Conservation (phyloP, 257 asterid genomes). For the Striga asiatica region DNA sequence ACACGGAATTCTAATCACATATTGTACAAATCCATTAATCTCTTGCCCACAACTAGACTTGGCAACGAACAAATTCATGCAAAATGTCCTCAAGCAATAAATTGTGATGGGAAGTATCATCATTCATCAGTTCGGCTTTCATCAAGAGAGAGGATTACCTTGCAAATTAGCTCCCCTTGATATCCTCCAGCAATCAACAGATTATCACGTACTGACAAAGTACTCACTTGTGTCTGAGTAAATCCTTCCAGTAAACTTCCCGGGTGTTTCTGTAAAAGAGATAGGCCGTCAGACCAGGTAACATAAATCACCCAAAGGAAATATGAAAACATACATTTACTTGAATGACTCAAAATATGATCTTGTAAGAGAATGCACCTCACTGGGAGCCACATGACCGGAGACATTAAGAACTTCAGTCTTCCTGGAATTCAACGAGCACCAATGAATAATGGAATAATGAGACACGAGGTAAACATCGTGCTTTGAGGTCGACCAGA, state of each 20-base stretch:
- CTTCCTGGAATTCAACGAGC: conserved; percentile 40
- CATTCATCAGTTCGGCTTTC: background rate
- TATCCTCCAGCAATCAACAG: conserved; percentile 45
- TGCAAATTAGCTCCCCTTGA: conserved; percentile 53
- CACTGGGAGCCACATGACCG: conserved; percentile 43
- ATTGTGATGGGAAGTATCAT: background rate
- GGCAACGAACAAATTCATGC: background rate
- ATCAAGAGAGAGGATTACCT: conserved; percentile 23
- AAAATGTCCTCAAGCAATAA: background rate
- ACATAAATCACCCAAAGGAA: conserved; percentile 1
- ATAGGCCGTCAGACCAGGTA: conserved; percentile 11
- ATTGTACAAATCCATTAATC: background rate
- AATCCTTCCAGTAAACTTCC: conserved; percentile 46
- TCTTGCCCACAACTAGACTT: background rate
- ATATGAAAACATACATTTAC: background rate
- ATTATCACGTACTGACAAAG: conserved; percentile 42
- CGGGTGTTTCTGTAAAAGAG: conserved; percentile 30
- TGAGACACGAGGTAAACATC: conserved; percentile 49
- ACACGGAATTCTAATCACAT: background rate
- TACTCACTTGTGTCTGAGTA: conserved; percentile 42
- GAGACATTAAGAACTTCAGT: conserved; percentile 50
- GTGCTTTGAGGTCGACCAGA: conserved; percentile 50
- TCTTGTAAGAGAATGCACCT: conserved; percentile 23
- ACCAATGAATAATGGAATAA: conserved; percentile 40
- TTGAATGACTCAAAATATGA: background rate